Conservation (phyloP, 805 yeast genomes). For the Hanseniaspora jakobsenii region DNA sequence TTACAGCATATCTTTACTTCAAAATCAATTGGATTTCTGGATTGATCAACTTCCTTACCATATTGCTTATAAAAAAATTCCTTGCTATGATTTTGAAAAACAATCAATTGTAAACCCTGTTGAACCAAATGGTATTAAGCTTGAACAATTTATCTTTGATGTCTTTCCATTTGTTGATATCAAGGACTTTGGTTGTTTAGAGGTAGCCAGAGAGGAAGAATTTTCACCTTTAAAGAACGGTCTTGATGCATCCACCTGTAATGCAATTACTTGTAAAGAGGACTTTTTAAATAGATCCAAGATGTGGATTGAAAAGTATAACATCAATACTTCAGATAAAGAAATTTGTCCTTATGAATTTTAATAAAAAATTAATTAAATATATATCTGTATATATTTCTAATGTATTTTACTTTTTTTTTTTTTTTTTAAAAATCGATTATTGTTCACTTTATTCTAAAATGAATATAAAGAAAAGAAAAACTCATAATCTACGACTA, state of each 20-base stretch:
- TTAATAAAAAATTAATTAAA: not conserved
- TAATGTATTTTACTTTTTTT: too few species aligned
- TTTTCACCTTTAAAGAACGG: slow-evolving; percentile 92
- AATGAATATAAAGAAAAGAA: too few species aligned
- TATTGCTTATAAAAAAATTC: slow-evolving; percentile 83
- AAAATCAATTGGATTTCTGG: slow-evolving; percentile 54
- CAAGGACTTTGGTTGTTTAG: slow-evolving; percentile 73
- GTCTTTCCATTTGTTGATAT: slow-evolving; percentile 73
- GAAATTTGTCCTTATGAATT: slow-evolving; percentile 12
- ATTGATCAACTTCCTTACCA: slow-evolving; percentile 74
- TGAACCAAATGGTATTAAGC: slow-evolving; percentile 78
- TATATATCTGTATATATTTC: not conserved
- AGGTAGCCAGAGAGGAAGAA: slow-evolving; percentile 74
- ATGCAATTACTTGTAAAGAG: slow-evolving; percentile 66
- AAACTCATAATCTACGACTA: too few species aligned
- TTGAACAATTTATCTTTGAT: slow-evolving; percentile 95
- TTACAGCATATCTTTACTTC: slow-evolving; percentile 68
- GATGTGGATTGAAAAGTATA: slow-evolving; percentile 45
- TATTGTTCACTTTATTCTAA: too few species aligned
- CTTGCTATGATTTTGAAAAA: slow-evolving; percentile 38
- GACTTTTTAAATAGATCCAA: slow-evolving; percentile 58
- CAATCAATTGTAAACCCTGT: slow-evolving; percentile 48
- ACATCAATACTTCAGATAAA: not conserved
- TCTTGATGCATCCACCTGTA: slow-evolving; percentile 67
- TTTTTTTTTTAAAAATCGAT: not conserved